phyloP scores from a whole-genome alignment of 345 rosid genomes.

The Boechera retrofracta region DNA sequence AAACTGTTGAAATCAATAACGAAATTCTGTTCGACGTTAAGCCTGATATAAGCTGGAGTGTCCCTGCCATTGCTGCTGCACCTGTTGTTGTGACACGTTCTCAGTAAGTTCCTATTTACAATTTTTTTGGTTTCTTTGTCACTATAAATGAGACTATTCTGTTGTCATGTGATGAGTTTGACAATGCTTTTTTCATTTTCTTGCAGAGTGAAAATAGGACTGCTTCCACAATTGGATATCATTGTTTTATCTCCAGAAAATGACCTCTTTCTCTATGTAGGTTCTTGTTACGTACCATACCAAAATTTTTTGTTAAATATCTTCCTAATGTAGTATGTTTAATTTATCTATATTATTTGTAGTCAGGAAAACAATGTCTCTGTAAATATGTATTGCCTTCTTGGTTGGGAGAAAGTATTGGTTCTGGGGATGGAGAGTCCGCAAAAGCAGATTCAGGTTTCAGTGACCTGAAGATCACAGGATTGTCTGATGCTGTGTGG shows the following conservation, averaged over 20 bases:
- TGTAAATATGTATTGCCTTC: conserved; percentile 80
- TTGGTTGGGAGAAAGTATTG: conserved; percentile 54
- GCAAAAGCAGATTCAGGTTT: conserved; percentile 56
- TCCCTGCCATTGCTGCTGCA: conserved; percentile 86
- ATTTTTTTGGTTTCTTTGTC: conserved; percentile 16
- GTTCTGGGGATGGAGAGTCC: conserved; percentile 55
- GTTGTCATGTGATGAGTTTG: conserved; percentile 19
- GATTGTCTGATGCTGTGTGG: conserved; percentile 85
- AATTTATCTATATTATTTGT: conserved; percentile 46
- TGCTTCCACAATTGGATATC: conserved; percentile 70
- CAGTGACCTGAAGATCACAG: conserved; percentile 67
- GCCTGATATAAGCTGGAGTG: conserved; percentile 92
- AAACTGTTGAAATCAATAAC: conserved; percentile 72
- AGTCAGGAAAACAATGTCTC: conserved; percentile 94
- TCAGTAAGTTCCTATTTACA: conserved; percentile 53
- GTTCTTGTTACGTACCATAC: conserved; percentile 44
- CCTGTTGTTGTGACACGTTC: conserved; percentile 85
- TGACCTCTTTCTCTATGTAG: conserved; percentile 81
- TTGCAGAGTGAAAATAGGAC: conserved; percentile 71
- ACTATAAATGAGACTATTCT: conserved; percentile 18
- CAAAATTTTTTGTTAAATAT: conserved; percentile 4
- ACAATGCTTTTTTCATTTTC: conserved; percentile 27
- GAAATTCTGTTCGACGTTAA: conserved; percentile 75
- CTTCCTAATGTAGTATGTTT: conserved; percentile 8
- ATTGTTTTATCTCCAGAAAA: conserved; percentile 84